phyloP scores from a whole-genome alignment of 2,329 filamentous ascomycete genomes.

The Scedosporium boydii region DNA sequence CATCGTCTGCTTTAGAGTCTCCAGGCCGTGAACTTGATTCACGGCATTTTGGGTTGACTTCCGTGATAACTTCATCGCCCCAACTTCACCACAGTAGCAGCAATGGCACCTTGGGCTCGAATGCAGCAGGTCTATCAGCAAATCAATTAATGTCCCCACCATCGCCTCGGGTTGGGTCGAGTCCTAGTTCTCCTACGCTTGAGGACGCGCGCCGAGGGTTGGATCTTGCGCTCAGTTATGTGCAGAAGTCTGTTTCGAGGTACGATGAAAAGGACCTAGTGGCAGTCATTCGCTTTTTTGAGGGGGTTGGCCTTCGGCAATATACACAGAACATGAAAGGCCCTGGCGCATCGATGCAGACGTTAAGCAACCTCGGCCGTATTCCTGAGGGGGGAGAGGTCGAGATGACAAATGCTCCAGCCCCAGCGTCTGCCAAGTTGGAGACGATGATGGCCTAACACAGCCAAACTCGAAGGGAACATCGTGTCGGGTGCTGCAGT shows the following conservation, averaged over 20 bases:
- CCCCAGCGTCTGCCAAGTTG: not conserved
- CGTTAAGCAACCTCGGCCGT: constrained; percentile 2
- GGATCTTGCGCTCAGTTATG: constrained; percentile 9
- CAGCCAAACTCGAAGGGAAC: not conserved
- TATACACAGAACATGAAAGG: not conserved
- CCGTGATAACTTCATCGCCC: constrained; percentile 23
- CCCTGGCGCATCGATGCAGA: not conserved
- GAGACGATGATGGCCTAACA: constrained; percentile 5
- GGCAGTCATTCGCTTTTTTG: constrained; percentile 11
- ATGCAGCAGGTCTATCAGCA: constrained; percentile 9
- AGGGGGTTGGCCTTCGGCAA: constrained; percentile 7
- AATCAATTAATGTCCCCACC: not conserved
- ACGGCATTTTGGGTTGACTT: constrained; percentile 18
- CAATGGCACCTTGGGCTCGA: constrained; percentile 35
- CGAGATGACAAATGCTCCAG: constrained; percentile 5
- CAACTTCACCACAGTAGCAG: constrained; percentile 43
- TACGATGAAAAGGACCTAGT: constrained; percentile 9
- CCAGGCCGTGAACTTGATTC: constrained; percentile 43
- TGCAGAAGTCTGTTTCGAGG: constrained; percentile 6
- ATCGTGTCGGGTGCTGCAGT: too few relatives aligned
- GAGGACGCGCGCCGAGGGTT: constrained; percentile 10
- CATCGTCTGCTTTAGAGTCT: constrained; percentile 31
- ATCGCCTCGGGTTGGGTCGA: not conserved
- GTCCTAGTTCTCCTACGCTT: constrained; percentile 3
- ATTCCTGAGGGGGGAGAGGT: constrained; percentile 7